These are phyloP conservation scores for Baorangia bicolor DNA, from an alignment of 768 basidiomycete species.

Conservation along the genomic window DNA sequence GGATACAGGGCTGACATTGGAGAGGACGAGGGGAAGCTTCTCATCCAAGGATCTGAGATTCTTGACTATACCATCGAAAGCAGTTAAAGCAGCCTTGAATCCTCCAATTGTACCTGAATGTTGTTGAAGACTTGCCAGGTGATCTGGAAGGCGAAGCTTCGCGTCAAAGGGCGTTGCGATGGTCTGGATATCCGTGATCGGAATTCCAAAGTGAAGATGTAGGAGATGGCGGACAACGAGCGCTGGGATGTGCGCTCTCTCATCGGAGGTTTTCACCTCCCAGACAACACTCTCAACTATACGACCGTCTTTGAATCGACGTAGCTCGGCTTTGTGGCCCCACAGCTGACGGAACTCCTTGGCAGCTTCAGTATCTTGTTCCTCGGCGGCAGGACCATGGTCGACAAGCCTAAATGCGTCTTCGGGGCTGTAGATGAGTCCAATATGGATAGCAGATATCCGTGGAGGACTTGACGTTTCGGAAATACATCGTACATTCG, in stretches of 20 bases:
- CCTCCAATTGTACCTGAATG: constrained; percentile 44
- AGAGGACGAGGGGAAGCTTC: constrained; percentile 72
- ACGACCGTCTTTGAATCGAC: constrained; percentile 94
- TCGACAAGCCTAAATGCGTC: constrained; percentile 86
- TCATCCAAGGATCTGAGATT: constrained; percentile 71
- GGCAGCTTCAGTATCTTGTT: constrained; percentile 47
- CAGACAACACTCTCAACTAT: constrained; percentile 96
- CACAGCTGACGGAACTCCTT: constrained; percentile 79
- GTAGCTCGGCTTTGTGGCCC: constrained; percentile 89
- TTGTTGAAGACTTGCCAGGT: constrained; percentile 42
- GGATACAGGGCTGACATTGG: constrained; percentile 73
- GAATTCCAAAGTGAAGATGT: constrained; percentile 70
- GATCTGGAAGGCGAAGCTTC: constrained; percentile 57
- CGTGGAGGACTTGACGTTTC: constrained; percentile 55
- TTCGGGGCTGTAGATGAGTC: constrained; percentile 69
- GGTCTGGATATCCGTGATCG: constrained; percentile 46
- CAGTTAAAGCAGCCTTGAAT: constrained; percentile 70
- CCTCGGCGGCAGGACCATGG: constrained; percentile 80
- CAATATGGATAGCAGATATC: constrained; percentile 58
- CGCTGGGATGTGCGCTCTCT: constrained; percentile 73
- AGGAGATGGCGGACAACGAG: constrained; percentile 77
- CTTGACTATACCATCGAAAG: constrained; percentile 79
- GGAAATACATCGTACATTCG: constrained; percentile 45
- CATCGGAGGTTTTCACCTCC: constrained; percentile 81
- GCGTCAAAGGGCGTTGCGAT: constrained; percentile 62